Base-by-base conservation (phyloP, 805 yeast genomes). In the Kluyveromyces wickerhamii region DNA sequence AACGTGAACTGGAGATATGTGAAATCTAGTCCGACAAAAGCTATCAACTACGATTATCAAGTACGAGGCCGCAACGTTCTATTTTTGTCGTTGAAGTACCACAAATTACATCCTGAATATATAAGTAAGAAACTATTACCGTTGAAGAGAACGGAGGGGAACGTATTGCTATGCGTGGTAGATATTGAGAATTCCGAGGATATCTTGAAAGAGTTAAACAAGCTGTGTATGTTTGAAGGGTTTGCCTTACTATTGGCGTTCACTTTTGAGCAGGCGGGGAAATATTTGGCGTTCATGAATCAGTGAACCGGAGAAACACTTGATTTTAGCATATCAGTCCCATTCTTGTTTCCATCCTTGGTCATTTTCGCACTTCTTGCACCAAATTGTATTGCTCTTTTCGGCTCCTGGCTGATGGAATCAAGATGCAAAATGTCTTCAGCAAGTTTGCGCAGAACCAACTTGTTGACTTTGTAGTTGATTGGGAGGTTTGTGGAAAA, bases 351-450 rank as follows among this genome's bases (percentile, higher is more conserved):
- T 4, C 88, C 79, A 28, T 80, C 73, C 1, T 89, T 89, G 3
- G 76, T 67, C 79, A 92, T 76, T 57, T 89, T 94, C 1, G 99
- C 98, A 52, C 95, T 80, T 43, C 82, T 78, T 0, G 97, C 84
- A 0, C 99, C 99, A 57, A 92, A 92, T 52, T 92, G 98, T 40
- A 92, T 87, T 0, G 99, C 99, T 30, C 99, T 66, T 52, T 92
- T 92, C 1, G 81, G 74, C 51, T 92, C 97, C 15, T 66, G 63
- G 12, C 75, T 61, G 0, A 87, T 92, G 54, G 67, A 69, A 0
- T 43, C 52, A 21, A 85, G 52, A 0, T 69, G 71, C 13, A 79
- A 44, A 0, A 47, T 53, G 0, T 43, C 44, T 11, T 28, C 28
- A 0, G 96, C 96, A 6, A 83, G 49, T 32, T 62, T 57, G 32